These are phyloP conservation scores for Cryphonectria carpinicola DNA, from an alignment of 2,329 filamentous ascomycete species.

Conservation along the genomic window DNA sequence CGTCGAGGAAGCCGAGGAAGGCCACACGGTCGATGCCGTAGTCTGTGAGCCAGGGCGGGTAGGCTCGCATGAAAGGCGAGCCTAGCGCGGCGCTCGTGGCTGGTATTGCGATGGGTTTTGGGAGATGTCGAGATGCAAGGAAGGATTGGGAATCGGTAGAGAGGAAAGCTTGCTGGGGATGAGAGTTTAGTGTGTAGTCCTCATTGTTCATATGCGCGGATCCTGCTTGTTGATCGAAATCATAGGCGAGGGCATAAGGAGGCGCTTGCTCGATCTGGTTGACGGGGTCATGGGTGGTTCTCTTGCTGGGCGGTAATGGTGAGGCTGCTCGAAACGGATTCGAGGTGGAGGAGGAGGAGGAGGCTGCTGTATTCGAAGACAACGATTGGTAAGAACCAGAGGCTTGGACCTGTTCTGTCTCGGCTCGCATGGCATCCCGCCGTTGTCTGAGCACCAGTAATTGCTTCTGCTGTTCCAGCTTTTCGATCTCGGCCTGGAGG, in stretches of 20 bases:
- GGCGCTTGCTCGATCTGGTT: neutral
- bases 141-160: neutral
- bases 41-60: conserved; percentile 25
- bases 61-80: conserved; percentile 32
- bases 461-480: neutral
- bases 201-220: neutral
- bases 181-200: neutral
- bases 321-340: neutral
- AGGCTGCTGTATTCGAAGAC: neutral
- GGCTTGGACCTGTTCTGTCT: neutral
- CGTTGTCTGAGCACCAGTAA: neutral
- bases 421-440: neutral
- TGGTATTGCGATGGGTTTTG: conserved; percentile 31
- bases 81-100: conserved; percentile 29
- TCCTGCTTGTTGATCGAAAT: neutral
- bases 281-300: too few relatives aligned
- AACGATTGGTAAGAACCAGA: neutral
- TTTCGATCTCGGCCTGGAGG: conserved; percentile 1
- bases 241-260: neutral
- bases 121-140: neutral
- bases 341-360: neutral
- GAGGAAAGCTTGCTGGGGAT: neutral
- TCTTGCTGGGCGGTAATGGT: neutral
- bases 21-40: conserved; percentile 26
- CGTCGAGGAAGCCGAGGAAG: conserved; percentile 32